Evolutionary conservation across 129 eudicot species (phyloP).

Genomic region (Artemisia tridentata): DNA sequence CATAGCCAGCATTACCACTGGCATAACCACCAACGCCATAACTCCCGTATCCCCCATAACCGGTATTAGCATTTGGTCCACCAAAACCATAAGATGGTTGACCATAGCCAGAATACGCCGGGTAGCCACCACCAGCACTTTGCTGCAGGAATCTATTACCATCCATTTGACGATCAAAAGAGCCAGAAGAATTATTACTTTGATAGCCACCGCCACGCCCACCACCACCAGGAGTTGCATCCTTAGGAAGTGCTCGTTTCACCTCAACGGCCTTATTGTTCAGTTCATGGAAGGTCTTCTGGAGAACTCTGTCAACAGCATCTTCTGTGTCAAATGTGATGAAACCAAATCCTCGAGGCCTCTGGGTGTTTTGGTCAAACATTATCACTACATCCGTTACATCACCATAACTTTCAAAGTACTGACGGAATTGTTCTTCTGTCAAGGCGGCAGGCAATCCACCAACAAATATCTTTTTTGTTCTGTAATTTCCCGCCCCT

Average conservation of each 20-base stretch:
- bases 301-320: conserved; percentile 59
- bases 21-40: conserved; percentile 38
- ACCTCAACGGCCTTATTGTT: conserved; percentile 50
- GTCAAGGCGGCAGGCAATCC: conserved; percentile 59
- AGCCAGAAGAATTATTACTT: conserved; percentile 24
- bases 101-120: conserved; percentile 35
- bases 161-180: conserved; percentile 33
- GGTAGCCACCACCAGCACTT: conserved; percentile 33
- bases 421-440: conserved; percentile 47
- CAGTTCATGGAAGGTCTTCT: conserved; percentile 46
- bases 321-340: conserved; percentile 61
- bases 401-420: conserved; percentile 44
- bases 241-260: conserved; percentile 52
- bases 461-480: conserved; percentile 74
- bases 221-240: conserved; percentile 36
- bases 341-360: conserved; percentile 75
- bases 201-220: conserved; percentile 20
- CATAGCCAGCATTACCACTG: conserved; percentile 30
- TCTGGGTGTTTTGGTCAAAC: conserved; percentile 56
- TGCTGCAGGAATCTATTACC: conserved; percentile 39
- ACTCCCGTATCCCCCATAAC: conserved; percentile 27
- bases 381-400: conserved; percentile 54
- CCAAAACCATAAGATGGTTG: conserved; percentile 36
- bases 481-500: conserved; percentile 38
- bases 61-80: conserved; percentile 26